Evolutionary conservation across 1,284 basidiomycete species (phyloP), one percentile per base, ranked within the genome.

Genomic region (Heterobasidion annosum): DNA sequence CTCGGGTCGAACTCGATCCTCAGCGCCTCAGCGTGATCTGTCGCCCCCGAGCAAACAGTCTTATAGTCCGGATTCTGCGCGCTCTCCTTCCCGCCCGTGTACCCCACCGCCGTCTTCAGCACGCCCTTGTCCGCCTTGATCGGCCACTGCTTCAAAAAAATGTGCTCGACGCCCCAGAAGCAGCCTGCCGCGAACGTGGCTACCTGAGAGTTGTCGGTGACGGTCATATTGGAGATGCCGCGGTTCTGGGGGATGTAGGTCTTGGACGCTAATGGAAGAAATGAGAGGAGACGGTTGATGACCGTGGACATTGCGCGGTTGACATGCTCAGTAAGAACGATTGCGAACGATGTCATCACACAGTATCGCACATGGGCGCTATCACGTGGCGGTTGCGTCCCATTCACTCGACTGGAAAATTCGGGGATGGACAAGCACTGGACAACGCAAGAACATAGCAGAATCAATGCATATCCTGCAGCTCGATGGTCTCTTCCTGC

Each of bases 11-110:
- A 99, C 63, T 88, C 83, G 59, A 98, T 82, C 65, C 82, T 81
- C 55, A 93, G 71, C 1, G 93, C 88, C 71, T 99, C 96, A 3
- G 96, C 96, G 67, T 98, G 93, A 44, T 87, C 81, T 0, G 96
- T 98, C 15, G 70, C 62, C 2, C 93, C 94, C 6, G 78, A 73
- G 70, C 93, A 95, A 16, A 98, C 94, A 45, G 83, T 73, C 50
- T 74, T 70, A 68, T 98, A 98, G 53, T 73, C 73, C 3, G 88
- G 87, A 57, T 82, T 76, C 10, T 13, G 67, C 13, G 72, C 70
- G n/a, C 74, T 68, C 1, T 69, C 71, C 58, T 79, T 76, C 18
- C 91, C 91, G 8, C 91, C 91, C 0, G 88, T 93, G 67, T 90
- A 95, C 1, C 92, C 92, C 0, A 92, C 89, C 9, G 76, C 67